Evolutionary conservation across 257 asterid species (phyloP).

Genomic region (Fraxinus americana): DNA sequence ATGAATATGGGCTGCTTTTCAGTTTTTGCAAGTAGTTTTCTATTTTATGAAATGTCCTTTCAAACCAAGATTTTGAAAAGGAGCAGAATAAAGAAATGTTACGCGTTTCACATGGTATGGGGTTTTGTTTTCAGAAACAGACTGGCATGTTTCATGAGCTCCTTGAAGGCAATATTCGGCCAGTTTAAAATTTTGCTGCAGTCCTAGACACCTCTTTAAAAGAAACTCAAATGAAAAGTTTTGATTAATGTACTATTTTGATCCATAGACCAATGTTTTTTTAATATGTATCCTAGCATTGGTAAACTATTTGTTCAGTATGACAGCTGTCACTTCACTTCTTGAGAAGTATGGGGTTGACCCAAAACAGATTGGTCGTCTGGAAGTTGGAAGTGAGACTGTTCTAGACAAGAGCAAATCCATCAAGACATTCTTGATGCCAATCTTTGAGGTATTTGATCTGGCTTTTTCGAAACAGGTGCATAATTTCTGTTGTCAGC

Average conservation of each 20-base stretch:
- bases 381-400: conserved; percentile 98
- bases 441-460: conserved; percentile 82
- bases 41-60: background rate
- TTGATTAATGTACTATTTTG: background rate
- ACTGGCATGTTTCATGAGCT: conserved; percentile 8
- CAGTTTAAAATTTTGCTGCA: conserved; percentile 14
- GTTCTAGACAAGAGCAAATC: conserved; percentile 98
- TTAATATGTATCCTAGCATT: background rate
- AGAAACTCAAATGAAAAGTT: background rate
- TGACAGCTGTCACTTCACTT: conserved; percentile 92
- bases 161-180: conserved; percentile 5
- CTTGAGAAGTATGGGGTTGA: conserved; percentile 85
- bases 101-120: background rate
- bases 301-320: conserved; percentile 44
- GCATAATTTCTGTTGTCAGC: background rate
- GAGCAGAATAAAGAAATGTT: background rate
- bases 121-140: background rate
- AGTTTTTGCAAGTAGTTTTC: background rate
- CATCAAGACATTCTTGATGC: conserved; percentile 96
- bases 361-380: conserved; percentile 90
- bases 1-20: conserved; percentile 10
- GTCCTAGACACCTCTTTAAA: background rate
- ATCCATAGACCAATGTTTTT: background rate
- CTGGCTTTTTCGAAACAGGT: background rate
- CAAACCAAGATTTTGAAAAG: background rate